These are phyloP conservation scores for Fimicolochytrium jonesii DNA, from an alignment of 192 early-diverging fungal species.

Conservation along the genomic window DNA sequence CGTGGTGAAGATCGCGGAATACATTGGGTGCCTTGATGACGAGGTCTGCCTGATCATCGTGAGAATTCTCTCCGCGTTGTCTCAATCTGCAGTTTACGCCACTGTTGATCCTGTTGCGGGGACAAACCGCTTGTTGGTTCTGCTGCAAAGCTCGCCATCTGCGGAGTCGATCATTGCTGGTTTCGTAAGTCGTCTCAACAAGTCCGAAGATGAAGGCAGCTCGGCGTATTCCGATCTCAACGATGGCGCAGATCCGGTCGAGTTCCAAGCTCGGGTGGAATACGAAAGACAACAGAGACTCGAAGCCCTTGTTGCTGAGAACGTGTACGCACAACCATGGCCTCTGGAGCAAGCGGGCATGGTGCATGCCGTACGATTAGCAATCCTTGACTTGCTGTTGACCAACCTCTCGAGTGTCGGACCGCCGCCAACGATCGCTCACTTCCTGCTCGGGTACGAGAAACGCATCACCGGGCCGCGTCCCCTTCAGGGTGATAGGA, in stretches of 20 bases:
- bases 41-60: slow-evolving; percentile 71
- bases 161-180: slow-evolving; percentile 70
- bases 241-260: slow-evolving; percentile 29
- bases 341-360: slow-evolving; percentile 22
- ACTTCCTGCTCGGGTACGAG: slow-evolving; percentile 87
- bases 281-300: neutral
- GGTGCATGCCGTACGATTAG: slow-evolving; percentile 64
- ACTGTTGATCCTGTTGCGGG: slow-evolving; percentile 36
- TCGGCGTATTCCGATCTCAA: neutral
- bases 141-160: slow-evolving; percentile 60
- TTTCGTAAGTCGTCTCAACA: slow-evolving; percentile 71
- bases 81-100: slow-evolving; percentile 68
- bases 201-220: slow-evolving; percentile 50
- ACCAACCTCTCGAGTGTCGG: slow-evolving; percentile 58
- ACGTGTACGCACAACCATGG: slow-evolving; percentile 5
- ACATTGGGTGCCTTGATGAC: slow-evolving; percentile 58
- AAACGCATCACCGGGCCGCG: slow-evolving; percentile 29
- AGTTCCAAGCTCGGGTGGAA: slow-evolving; percentile 23
- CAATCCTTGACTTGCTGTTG: slow-evolving; percentile 81
- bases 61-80: slow-evolving; percentile 66
- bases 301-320: slow-evolving; percentile 1
- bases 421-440: slow-evolving; percentile 71
- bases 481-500: neutral
- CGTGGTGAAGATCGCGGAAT: slow-evolving; percentile 70
- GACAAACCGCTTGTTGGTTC: slow-evolving; percentile 69